Evolutionary conservation across 202 grass and related monocot species (phyloP).

Genomic region (Cymbopogon flexuosus): DNA sequence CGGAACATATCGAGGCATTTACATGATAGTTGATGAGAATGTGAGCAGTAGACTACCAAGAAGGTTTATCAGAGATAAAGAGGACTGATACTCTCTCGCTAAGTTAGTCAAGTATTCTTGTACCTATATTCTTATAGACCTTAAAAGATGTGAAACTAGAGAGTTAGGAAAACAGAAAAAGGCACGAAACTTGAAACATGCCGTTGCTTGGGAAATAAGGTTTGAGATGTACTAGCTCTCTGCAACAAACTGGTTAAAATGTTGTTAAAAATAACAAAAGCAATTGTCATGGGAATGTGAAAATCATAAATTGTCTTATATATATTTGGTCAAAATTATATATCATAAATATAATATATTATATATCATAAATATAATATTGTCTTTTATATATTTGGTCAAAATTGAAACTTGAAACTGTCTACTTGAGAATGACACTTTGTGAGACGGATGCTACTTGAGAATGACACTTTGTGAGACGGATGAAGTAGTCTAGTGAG

Average conservation of each 20-base stretch:
- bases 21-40: slow-evolving; percentile 90
- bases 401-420: too few species aligned
- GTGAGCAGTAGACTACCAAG: slow-evolving; percentile 73
- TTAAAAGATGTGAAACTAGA: not conserved
- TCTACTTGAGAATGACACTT: too few species aligned
- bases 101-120: not conserved
- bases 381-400: too few species aligned
- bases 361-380: too few species aligned
- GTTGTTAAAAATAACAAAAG: not conserved
- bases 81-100: too few species aligned
- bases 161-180: not conserved
- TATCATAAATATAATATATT: too few species aligned
- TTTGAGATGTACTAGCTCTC: not conserved
- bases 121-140: slow-evolving; percentile 5
- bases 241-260: not conserved
- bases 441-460: too few species aligned
- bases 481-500: too few species aligned
- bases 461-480: too few species aligned
- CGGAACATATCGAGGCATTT: slow-evolving; percentile 86
- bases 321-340: too few species aligned
- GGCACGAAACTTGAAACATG: not conserved
- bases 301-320: too few species aligned
- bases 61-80: slow-evolving; percentile 62
- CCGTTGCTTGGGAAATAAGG: not conserved
- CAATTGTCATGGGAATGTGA: not conserved